phyloP scores from a whole-genome alignment of 345 rosid species.

The Lepidium didymum region DNA sequence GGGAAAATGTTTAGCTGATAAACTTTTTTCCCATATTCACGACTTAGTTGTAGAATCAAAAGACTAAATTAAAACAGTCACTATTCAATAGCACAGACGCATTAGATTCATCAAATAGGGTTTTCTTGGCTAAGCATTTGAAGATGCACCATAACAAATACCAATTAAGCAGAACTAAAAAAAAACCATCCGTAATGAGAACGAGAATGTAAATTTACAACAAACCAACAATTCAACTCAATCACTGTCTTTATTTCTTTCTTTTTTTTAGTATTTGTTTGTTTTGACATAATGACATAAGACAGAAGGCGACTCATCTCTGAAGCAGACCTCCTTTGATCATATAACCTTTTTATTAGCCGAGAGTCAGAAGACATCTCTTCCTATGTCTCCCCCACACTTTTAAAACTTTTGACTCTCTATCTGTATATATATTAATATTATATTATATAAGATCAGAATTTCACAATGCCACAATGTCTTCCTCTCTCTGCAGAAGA shows the following conservation, averaged over 20 bases:
- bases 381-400: conserved; percentile 21
- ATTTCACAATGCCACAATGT: conserved; percentile 1
- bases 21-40: no score
- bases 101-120: no score
- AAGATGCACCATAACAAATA: neutral
- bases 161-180: neutral
- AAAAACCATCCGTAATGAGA: neutral
- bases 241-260: conserved; percentile 1
- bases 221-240: conserved; percentile 1
- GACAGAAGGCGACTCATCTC: conserved; percentile 17
- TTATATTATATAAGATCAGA: conserved; percentile 5
- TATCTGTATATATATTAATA: neutral
- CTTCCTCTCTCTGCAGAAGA: conserved; percentile 12
- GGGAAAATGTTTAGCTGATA: no score
- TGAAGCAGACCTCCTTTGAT: conserved; percentile 12
- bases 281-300: neutral
- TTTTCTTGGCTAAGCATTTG: no score
- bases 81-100: no score
- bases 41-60: neutral
- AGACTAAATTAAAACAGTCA: neutral
- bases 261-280: neutral
- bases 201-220: conserved; percentile 19
- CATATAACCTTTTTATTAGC: neutral
- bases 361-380: conserved; percentile 8
- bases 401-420: neutral